These are phyloP conservation scores for Amphirosellinia nigrospora DNA, from an alignment of 495 filamentous ascomycete genomes.

Conservation along the genomic window DNA sequence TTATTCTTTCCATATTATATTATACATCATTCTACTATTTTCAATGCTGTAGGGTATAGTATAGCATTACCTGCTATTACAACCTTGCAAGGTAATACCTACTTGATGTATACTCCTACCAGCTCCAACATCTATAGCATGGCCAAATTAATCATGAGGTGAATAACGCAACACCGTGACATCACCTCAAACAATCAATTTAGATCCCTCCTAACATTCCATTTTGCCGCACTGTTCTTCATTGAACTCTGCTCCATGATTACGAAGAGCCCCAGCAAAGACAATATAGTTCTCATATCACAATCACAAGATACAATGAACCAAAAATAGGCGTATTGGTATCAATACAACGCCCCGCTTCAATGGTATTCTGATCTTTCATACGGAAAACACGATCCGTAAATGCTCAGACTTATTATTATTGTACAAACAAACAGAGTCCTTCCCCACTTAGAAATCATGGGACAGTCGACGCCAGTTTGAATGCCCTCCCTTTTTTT, in stretches of 20 bases:
- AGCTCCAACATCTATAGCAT: neutral
- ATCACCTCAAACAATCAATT: neutral
- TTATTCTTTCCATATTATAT: neutral
- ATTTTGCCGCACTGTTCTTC: neutral
- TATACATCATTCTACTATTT: neutral
- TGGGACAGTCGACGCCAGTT: slow-evolving; percentile 36
- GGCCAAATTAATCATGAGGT: neutral
- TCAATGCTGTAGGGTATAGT: neutral
- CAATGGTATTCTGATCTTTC: slow-evolving; percentile 16
- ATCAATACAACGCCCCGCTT: slow-evolving; percentile 16
- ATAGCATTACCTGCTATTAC: neutral
- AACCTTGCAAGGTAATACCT: neutral
- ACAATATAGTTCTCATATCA: neutral
- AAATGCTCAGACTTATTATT: slow-evolving; percentile 37
- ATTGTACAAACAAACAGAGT: slow-evolving; percentile 39
- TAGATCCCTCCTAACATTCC: neutral
- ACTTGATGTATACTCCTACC: neutral
- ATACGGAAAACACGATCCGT: slow-evolving; percentile 32
- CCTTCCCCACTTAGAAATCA: slow-evolving; percentile 28
- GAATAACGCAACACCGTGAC: neutral
- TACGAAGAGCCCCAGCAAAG: neutral
- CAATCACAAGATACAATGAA: neutral
- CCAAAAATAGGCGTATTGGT: neutral
- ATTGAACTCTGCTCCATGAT: neutral
- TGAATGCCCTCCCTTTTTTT: slow-evolving; percentile 29